These are phyloP conservation scores for Oryza longistaminata DNA, from an alignment of 176 grass and related monocot genomes.

Conservation along the genomic window DNA sequence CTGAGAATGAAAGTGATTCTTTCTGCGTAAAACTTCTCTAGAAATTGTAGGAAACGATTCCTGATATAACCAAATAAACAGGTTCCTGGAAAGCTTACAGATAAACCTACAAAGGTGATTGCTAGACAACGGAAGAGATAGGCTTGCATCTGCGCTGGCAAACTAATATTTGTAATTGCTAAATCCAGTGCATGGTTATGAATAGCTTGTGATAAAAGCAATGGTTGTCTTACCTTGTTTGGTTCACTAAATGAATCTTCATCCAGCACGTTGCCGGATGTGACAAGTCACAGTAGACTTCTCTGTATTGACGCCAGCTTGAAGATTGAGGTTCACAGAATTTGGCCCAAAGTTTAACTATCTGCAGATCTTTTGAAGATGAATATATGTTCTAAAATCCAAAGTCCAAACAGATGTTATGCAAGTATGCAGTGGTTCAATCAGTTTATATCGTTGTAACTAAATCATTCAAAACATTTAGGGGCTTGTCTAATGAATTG, in stretches of 20 bases:
- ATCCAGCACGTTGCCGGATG: background rate
- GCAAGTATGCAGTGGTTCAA: background rate
- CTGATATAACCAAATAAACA: background rate
- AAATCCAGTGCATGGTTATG: background rate
- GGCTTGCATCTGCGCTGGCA: background rate
- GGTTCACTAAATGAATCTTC: conserved; percentile 6
- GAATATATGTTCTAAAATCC: background rate
- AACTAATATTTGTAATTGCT: background rate
- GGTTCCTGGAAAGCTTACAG: background rate
- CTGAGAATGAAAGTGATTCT: background rate
- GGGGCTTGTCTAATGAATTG: background rate
- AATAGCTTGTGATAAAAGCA: background rate
- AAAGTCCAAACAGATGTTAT: background rate
- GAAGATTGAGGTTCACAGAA: background rate
- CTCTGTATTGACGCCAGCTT: too few relatives aligned
- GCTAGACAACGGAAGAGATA: too few relatives aligned
- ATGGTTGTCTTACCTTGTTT: conserved; percentile 7
- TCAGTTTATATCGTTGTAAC: background rate
- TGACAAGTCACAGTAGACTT: too few relatives aligned
- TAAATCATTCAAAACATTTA: background rate
- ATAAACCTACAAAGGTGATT: background rate
- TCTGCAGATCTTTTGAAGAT: conserved; percentile 28
- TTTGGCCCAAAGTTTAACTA: conserved; percentile 58
- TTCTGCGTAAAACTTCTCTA: background rate
- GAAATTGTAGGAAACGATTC: background rate